These are phyloP conservation scores for Ballota nigra DNA, from an alignment of 257 asterid species.

Conservation along the genomic window DNA sequence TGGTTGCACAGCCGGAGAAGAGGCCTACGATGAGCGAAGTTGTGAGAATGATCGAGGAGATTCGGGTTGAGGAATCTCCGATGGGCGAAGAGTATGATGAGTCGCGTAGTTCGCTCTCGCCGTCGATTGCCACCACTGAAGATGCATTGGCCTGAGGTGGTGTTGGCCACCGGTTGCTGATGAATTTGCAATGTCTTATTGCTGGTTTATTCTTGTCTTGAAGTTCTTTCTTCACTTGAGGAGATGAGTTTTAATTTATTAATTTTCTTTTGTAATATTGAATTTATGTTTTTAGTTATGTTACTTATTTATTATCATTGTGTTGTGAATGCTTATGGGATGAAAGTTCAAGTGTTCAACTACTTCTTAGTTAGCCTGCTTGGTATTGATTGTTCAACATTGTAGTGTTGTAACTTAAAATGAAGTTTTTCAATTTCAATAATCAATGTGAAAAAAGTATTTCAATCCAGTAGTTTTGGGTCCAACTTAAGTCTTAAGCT, in stretches of 20 bases:
- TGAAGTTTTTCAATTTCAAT: not conserved
- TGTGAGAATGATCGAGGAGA: slow-evolving; percentile 73
- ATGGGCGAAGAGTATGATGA: slow-evolving; percentile 78
- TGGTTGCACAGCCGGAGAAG: slow-evolving; percentile 59
- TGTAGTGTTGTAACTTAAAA: not conserved
- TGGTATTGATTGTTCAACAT: not conserved
- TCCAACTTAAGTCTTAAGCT: not conserved
- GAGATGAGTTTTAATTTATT: not conserved
- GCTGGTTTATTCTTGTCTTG: slow-evolving; percentile 23
- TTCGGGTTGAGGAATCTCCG: slow-evolving; percentile 79
- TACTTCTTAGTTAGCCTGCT: not conserved
- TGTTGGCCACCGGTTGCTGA: not conserved
- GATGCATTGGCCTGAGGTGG: slow-evolving; percentile 44
- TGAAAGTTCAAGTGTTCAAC: not conserved
- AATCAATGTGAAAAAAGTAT: not conserved
- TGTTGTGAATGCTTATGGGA: not conserved
- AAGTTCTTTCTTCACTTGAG: not conserved
- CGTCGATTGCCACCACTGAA: slow-evolving; percentile 67
- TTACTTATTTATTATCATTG: too few relatives aligned
- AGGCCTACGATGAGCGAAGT: slow-evolving; percentile 83
- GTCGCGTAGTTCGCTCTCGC: slow-evolving; percentile 67
- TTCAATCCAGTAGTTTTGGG: not conserved
- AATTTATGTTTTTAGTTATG: not conserved
- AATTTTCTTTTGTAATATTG: not conserved
- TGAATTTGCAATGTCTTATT: slow-evolving; percentile 36